Conservation (phyloP, 495 filamentous ascomycete genomes). For the Astrothelium macrocarpum region DNA sequence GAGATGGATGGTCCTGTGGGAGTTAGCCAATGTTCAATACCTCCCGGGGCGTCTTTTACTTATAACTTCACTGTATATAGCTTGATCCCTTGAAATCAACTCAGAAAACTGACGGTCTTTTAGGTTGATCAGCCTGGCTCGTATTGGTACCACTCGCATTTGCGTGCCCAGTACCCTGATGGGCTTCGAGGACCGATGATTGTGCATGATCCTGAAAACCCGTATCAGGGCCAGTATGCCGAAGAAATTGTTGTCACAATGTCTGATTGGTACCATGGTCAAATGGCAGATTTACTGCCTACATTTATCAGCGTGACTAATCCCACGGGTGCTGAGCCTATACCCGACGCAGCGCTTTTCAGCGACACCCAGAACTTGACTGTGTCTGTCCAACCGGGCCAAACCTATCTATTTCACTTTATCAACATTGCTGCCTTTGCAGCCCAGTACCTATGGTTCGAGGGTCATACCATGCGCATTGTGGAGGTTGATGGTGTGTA, state of each 20-base stretch:
- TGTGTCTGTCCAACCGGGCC: slow-evolving; percentile 56
- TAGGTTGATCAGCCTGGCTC: slow-evolving; percentile 60
- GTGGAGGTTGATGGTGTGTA: slow-evolving; percentile 69
- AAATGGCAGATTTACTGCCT: slow-evolving; percentile 36
- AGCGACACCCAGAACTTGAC: slow-evolving; percentile 49
- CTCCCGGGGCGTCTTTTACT: slow-evolving; percentile 53
- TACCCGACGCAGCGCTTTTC: slow-evolving; percentile 45
- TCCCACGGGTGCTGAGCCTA: slow-evolving; percentile 45
- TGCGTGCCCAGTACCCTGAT: slow-evolving; percentile 61
- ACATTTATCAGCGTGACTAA: slow-evolving; percentile 42
- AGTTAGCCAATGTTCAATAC: slow-evolving; percentile 58
- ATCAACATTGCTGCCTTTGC: slow-evolving; percentile 52
- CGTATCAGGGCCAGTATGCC: slow-evolving; percentile 53
- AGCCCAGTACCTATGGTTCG: slow-evolving; percentile 35
- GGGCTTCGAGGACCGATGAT: slow-evolving; percentile 64
- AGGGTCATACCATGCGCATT: slow-evolving; percentile 50
- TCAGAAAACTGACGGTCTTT: slow-evolving; percentile 5
- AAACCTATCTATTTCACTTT: slow-evolving; percentile 71
- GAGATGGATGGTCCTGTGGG: slow-evolving; percentile 67
- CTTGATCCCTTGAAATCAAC: no score
- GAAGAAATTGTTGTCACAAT: slow-evolving; percentile 53
- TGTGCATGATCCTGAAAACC: slow-evolving; percentile 54
- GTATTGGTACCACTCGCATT: slow-evolving; percentile 78
- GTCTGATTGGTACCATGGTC: slow-evolving; percentile 54
- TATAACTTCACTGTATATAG: slow-evolving; percentile 66